Evolutionary conservation across 2,329 filamentous ascomycete genomes (phyloP).

Genomic region (Paecilomyces formosus): DNA sequence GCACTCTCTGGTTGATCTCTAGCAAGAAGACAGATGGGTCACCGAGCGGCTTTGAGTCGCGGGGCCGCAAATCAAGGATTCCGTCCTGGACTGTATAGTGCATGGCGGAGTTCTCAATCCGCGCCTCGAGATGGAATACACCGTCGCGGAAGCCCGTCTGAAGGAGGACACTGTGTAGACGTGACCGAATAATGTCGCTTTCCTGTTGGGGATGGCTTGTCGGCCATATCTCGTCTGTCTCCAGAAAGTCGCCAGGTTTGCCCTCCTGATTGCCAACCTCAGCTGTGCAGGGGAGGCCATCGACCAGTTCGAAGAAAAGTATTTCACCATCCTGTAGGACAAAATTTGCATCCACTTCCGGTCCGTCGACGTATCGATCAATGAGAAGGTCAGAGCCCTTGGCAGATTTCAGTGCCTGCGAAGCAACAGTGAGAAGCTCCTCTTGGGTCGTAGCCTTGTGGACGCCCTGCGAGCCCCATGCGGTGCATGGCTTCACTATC

Average conservation of each 20-base stretch:
- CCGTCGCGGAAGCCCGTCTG: constrained; percentile 16
- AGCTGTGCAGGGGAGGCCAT: constrained; percentile 30
- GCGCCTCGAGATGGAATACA: constrained; percentile 22
- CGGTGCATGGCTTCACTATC: neutral
- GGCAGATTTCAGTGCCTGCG: constrained; percentile 7
- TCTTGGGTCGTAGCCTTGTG: constrained; percentile 17
- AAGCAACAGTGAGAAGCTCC: constrained; percentile 19
- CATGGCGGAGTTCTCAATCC: constrained; percentile 15
- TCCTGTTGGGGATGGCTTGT: constrained; percentile 15
- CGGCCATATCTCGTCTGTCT: constrained; percentile 12
- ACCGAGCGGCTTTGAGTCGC: no score
- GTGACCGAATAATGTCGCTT: constrained; percentile 5
- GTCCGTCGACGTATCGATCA: constrained; percentile 34
- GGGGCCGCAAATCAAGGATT: constrained; percentile 8
- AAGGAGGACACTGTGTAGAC: constrained; percentile 13
- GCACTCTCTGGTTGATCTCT: constrained; percentile 20
- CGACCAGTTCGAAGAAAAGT: constrained; percentile 33
- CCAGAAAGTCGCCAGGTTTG: constrained; percentile 9
- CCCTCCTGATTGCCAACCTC: constrained; percentile 8
- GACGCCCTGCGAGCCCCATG: neutral
- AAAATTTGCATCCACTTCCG: constrained; percentile 38
- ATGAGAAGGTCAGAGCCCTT: constrained; percentile 23
- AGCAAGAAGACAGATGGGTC: constrained; percentile 11
- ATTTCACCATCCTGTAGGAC: constrained; percentile 32
- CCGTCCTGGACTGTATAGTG: constrained; percentile 8